Evolutionary conservation across 2,329 filamentous ascomycete genomes (phyloP).

Genomic region (Bimuria novae-zelandiae): DNA sequence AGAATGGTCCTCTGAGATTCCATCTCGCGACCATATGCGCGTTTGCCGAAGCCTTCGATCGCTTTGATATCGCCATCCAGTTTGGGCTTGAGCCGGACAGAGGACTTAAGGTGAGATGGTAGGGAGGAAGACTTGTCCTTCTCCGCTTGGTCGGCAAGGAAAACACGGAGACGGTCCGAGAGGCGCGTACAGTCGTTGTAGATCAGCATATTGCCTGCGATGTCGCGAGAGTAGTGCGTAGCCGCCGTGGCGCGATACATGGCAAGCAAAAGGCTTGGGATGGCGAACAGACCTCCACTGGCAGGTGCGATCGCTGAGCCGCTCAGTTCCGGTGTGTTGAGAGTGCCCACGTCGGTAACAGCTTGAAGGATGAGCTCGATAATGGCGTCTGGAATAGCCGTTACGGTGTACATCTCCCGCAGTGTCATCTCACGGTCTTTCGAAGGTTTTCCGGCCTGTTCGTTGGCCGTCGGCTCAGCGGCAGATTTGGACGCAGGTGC

Average conservation of each 20-base stretch:
- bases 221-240: constrained; percentile 69
- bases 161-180: constrained; percentile 56
- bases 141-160: constrained; percentile 52
- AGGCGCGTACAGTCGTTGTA: constrained; percentile 68
- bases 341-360: constrained; percentile 52
- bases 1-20: constrained; percentile 67
- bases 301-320: constrained; percentile 66
- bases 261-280: constrained; percentile 75
- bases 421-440: constrained; percentile 70
- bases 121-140: constrained; percentile 37
- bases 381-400: constrained; percentile 81
- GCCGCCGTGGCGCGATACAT: constrained; percentile 79
- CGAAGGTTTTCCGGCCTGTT: constrained; percentile 30
- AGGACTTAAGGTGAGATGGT: constrained; percentile 37
- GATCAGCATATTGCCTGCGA: constrained; percentile 64
- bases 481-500: constrained; percentile 21
- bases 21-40: constrained; percentile 67
- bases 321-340: constrained; percentile 57
- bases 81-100: constrained; percentile 50
- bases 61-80: constrained; percentile 60
- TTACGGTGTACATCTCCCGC: constrained; percentile 85
- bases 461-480: constrained; percentile 38
- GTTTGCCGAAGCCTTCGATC: constrained; percentile 63
- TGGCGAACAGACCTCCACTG: constrained; percentile 69
- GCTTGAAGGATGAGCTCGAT: constrained; percentile 66